phyloP scores from a whole-genome alignment of 75 land plant genomes.

The Pinus albicaulis region DNA sequence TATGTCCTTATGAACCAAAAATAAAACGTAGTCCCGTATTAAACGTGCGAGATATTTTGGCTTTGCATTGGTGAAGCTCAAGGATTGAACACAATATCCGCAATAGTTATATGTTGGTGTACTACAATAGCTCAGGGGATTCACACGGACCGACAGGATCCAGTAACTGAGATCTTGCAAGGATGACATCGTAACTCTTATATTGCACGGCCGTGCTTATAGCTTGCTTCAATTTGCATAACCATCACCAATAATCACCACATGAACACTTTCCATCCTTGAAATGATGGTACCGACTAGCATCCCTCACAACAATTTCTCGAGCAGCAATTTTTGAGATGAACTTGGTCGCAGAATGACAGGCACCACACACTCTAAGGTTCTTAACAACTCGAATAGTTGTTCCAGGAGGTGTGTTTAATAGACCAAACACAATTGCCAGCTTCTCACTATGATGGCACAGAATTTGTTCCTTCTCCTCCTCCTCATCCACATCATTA shows the following conservation, averaged over 20 bases:
- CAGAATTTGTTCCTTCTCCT: not conserved
- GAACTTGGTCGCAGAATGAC: not conserved
- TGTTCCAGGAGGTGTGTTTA: not conserved
- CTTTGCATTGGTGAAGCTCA: too few relatives aligned
- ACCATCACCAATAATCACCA: not conserved
- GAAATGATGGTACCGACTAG: not conserved
- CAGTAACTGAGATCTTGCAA: too few relatives aligned
- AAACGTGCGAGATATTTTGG: too few relatives aligned
- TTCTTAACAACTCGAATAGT: not conserved
- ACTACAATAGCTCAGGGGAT: too few relatives aligned
- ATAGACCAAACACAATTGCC: not conserved
- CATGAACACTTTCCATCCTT: slow-evolving; percentile 1
- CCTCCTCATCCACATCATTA: not conserved
- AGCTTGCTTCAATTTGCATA: too few relatives aligned
- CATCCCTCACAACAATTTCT: not conserved
- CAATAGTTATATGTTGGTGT: too few relatives aligned
- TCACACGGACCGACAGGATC: too few relatives aligned
- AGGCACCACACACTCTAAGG: not conserved
- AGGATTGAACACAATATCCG: too few relatives aligned
- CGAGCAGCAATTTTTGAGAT: not conserved
- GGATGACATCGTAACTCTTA: too few relatives aligned
- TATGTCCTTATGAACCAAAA: too few relatives aligned
- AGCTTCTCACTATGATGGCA: not conserved
- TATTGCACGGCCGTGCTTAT: too few relatives aligned
- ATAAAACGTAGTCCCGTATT: too few relatives aligned